Conservation (phyloP, 225 moss, liverwort and hornwort species). For the Sphagnum contortum region DNA sequence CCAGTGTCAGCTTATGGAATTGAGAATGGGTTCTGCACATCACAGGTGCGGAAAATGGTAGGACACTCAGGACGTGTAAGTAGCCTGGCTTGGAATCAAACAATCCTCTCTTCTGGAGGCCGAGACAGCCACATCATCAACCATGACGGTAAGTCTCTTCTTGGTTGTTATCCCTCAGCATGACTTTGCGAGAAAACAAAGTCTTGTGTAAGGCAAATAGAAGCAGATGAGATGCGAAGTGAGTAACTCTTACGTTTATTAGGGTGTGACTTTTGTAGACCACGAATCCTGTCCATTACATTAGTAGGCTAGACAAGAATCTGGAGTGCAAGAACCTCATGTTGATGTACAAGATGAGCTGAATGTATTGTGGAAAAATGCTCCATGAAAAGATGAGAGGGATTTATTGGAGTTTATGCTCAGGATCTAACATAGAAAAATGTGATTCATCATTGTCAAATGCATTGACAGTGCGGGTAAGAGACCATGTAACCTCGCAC, state of each 20-base stretch:
- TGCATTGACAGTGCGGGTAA: constrained; percentile 39
- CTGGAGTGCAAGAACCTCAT: no score
- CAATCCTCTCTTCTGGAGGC: constrained; percentile 77
- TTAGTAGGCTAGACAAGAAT: no score
- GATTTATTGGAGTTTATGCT: no score
- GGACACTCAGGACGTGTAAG: constrained; percentile 84
- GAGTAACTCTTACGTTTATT: no score
- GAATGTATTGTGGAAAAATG: no score
- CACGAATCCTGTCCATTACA: no score
- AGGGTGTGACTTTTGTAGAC: no score
- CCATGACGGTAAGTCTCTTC: constrained; percentile 56
- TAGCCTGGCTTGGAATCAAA: constrained; percentile 82
- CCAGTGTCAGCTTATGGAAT: no score
- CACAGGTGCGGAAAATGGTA: constrained; percentile 62
- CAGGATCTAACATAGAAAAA: not conserved
- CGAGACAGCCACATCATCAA: constrained; percentile 83
- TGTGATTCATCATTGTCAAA: not conserved
- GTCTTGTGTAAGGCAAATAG: not conserved
- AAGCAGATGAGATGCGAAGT: no score
- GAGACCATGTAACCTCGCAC: constrained; percentile 45
- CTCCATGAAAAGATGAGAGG: no score
- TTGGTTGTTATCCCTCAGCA: not conserved
- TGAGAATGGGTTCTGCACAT: not conserved
- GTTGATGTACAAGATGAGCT: no score
- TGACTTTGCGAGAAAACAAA: not conserved